Base-by-base conservation (phyloP, 257 asterid genomes). In the Linaria vulgaris region DNA sequence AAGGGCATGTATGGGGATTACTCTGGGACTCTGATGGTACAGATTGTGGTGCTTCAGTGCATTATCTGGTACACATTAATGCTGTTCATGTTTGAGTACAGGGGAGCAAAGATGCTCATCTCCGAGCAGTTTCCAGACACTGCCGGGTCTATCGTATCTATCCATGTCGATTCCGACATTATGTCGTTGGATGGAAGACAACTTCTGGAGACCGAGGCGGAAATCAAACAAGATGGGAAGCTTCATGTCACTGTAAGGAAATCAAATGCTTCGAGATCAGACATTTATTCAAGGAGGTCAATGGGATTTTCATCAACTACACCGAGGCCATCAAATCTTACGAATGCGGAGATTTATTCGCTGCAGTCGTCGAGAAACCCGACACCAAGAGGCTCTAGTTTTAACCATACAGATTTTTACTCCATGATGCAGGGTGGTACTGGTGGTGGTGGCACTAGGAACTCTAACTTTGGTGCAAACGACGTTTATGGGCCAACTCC, bases 271-370 rank as follows among this genome's bases (percentile, higher is more conserved):
- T 88, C 97, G 8, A 79, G 95, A 43, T 90, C 97, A 9, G 97
- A 87, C 46, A 78, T 90, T 3, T 87, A 41, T 47, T 86, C 96
- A 0, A 78, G 91, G 19, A 79, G 85, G 54, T 90, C 97, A 0
- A 73, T 74, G 52, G 95, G 95, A 0, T 76, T 79, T 21, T 70
- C 87, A 1, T 77, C 92, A 0, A 83, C 75, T 19, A 88, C 97
- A 1, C 96, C 96, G 0, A 77, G 97, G 20, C 83, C 97, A 1
- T 87, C 96, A 0, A 88, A 88, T 50, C 67, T 90, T 3, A 90
- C 95, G 4, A 85, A 88, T 67, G 97, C 95, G 0, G 97, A 90
- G 80, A 90, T 90, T 74, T 90, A 90, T 72, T 90, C 97, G 27
- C 66, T 90, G 24, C 96, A 88, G 22, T 85, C 95, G 0, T 90